Base-by-base conservation (phyloP, 2,329 filamentous ascomycete genomes). In the Aspergillus candidus region DNA sequence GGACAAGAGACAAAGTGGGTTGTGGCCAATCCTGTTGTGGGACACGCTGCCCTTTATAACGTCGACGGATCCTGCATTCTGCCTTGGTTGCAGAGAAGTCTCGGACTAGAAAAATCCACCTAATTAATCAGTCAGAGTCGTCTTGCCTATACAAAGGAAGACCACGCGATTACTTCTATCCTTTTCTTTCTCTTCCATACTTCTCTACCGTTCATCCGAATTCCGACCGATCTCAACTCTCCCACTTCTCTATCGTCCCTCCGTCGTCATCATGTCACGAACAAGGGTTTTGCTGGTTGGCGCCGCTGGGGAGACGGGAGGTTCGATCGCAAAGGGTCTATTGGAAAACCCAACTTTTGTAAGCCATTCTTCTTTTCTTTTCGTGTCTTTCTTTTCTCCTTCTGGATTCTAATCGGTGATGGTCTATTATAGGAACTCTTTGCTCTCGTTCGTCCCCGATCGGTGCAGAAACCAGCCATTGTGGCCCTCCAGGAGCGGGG, bases 361-460 rank as follows among this genome's bases (percentile, higher is more conserved):
- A 52, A 39, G 53, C 44, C 27, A 17, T 40, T 15, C 11, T 43
- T 52, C 46, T 32, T 35, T 40, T 17, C 57, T 60, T 48, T 52
- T 60, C 54, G 17, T 50, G 17, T 17, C 27, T 8, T 22, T 17
- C 15, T 32, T 31, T 37, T 11, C 13, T 17, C 6, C 6, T 4
- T 3, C 6, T 7, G n/a, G 3, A 18, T 33, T 40, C 41, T 54
- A 39, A 54, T 30, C 18, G 3, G 14, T 22, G 13, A 13, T 36
- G 38, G 4, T 35, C 41, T 39, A 38, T 27, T 27, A 30, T 38
- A 76, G 76, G 67, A 76, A 11, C 64, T 79, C 5, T 67, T 66
- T n/a, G 70, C 69, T 14, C 62, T 79, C 11, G 62, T 71, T 6
- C 70, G 76, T 13, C 67, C 69, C 7, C 53, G 63, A 3, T 78